Evolutionary conservation across 768 basidiomycete species (phyloP), one percentile per base, ranked within the genome.

Genomic region (Tylopilus subfusipes): DNA sequence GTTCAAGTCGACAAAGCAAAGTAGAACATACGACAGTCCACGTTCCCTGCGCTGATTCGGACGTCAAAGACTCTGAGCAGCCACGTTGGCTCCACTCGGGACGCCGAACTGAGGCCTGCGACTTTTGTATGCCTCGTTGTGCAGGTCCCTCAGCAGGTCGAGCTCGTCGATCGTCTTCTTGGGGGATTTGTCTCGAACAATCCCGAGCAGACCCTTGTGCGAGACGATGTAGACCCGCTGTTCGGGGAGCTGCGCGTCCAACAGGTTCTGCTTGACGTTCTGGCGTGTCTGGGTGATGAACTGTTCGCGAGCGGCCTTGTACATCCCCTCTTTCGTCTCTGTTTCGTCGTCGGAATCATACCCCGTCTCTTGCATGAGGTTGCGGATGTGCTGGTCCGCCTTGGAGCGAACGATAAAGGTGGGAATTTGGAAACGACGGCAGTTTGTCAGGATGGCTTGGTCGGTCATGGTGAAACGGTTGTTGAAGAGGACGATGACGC

Each of bases 341-440:
- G n/a, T 11, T 13, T 55, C 64, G 5, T 47, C 50, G n/a, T 68
- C 67, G 10, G 59, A 66, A 34, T 68, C 63, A 5, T 68, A 70
- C 31, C 58, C 68, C 58, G 55, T 58, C 27, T 70, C 67, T 25
- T 29, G 55, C 62, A 66, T 60, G 36, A 70, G 36, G 46, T 66
- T 62, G 13, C 33, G 61, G 31, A 71, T 68, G 39, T 72, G 63
- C 21, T 66, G 68, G 42, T 74, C 71, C 1, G 74, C 61, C 56
- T 75, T 73, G 2, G 74, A 74, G 21, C 73, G 68, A 22, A 73
- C 66, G 30, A 75, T 68, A 46, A 69, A 67, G 0, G 66, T 63
- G 13, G 73, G 72, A 47, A 75, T 75, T 2, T 64, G 58, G 56
- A 67, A 73, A 36, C 64, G 69, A 46, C 57, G 64, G 29, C 65